Conservation (phyloP, 257 asterid species). For the Apocynum venetum region DNA sequence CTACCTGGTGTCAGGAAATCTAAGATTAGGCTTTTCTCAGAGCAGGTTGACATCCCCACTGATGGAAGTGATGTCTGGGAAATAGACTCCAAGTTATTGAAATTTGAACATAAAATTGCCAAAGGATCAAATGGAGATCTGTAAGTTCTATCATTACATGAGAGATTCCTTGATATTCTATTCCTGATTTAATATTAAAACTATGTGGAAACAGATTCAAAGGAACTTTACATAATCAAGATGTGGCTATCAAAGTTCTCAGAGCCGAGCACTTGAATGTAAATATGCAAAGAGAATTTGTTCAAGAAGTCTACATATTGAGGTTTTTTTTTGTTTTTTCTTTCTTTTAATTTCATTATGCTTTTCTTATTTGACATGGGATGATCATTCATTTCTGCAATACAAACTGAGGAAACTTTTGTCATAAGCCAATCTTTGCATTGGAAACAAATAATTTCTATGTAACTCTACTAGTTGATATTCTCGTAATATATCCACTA, state of each 20-base stretch:
- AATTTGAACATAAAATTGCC: constrained; percentile 56
- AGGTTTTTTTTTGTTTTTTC: constrained; percentile 32
- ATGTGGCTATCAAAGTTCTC: constrained; percentile 82
- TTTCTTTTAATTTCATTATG: neutral
- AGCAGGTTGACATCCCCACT: constrained; percentile 43
- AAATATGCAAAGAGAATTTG: constrained; percentile 58
- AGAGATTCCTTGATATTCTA: neutral
- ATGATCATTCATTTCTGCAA: neutral
- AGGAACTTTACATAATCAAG: constrained; percentile 63
- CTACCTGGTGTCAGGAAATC: constrained; percentile 28
- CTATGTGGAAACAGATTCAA: constrained; percentile 54
- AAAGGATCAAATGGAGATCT: constrained; percentile 65
- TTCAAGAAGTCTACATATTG: constrained; percentile 83
- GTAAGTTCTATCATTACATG: constrained; percentile 39
- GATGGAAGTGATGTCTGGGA: constrained; percentile 78
- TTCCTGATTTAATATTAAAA: constrained; percentile 10
- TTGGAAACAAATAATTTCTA: neutral
- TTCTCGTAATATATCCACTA: neutral
- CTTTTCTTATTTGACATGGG: neutral
- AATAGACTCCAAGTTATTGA: constrained; percentile 58
- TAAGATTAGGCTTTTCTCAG: constrained; percentile 24
- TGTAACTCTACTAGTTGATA: neutral
- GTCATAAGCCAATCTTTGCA: neutral
- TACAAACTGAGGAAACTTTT: neutral
- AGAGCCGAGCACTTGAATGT: constrained; percentile 45